These are phyloP conservation scores for Hibiscus trionum DNA, from an alignment of 345 rosid species.

Conservation along the genomic window DNA sequence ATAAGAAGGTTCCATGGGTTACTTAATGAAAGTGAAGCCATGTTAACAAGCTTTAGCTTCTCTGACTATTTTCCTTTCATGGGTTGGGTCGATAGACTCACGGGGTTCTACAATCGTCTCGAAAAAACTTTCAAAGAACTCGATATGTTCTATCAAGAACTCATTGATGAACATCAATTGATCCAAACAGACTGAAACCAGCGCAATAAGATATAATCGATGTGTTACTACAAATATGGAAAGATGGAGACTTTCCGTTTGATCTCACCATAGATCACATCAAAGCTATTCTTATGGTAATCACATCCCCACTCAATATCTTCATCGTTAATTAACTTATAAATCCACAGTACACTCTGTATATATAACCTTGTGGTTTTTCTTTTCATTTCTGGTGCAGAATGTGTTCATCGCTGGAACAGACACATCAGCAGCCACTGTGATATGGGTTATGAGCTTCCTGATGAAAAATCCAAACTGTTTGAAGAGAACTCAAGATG, in stretches of 20 bases:
- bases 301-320: neutral
- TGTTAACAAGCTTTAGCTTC: neutral
- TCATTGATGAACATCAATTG: neutral
- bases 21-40: neutral
- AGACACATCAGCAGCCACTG: no score
- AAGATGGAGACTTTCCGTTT: neutral
- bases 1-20: neutral
- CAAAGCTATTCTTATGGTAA: neutral
- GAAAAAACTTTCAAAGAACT: neutral
- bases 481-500: no score
- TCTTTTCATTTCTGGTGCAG: neutral
- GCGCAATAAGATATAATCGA: slow-evolving; percentile 10
- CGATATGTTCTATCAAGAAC: neutral
- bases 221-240: neutral
- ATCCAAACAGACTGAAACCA: neutral
- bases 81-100: neutral
- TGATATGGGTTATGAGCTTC: no score
- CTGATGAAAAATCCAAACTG: no score
- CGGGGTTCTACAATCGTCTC: neutral
- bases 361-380: no score
- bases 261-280: neutral
- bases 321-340: neutral
- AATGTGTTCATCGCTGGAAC: neutral
- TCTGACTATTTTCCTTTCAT: neutral
- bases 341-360: no score